Conservation (phyloP, 2,329 filamentous ascomycete species). For the Cercospora sp. region DNA sequence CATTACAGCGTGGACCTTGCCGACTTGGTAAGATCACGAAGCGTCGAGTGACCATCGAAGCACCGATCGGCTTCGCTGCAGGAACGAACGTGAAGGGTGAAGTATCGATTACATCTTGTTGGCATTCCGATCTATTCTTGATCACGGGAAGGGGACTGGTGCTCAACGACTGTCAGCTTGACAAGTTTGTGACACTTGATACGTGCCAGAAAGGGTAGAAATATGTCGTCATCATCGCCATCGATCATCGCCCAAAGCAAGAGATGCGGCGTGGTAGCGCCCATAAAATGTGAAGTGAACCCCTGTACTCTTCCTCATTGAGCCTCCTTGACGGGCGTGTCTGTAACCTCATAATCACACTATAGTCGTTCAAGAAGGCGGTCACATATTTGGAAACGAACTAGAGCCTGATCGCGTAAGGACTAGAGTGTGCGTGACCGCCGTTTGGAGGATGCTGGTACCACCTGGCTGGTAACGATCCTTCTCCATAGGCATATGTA, state of each 20-base stretch:
- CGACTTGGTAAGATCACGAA: not conserved
- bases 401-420: not conserved
- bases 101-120: not conserved
- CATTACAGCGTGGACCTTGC: not conserved
- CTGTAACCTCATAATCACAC: not conserved
- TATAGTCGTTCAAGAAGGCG: not conserved
- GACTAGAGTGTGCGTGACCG: not conserved
- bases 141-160: not conserved
- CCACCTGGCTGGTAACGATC: not conserved
- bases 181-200: constrained; percentile 1
- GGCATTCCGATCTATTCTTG: not conserved
- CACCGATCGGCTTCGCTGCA: not conserved
- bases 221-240: not conserved
- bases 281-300: not conserved
- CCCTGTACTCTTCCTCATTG: not conserved
- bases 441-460: not conserved
- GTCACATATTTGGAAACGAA: constrained; percentile 1
- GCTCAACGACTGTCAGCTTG: not conserved
- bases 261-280: not conserved
- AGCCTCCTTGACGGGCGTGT: not conserved
- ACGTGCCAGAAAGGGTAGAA: not conserved
- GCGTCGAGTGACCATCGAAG: not conserved
- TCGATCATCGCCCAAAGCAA: not conserved
- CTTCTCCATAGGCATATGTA: not conserved
- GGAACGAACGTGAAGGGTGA: not conserved